These are phyloP conservation scores for Globisporangium megalacanthum DNA, from an alignment of 352 stramenopile species.

Conservation along the genomic window DNA sequence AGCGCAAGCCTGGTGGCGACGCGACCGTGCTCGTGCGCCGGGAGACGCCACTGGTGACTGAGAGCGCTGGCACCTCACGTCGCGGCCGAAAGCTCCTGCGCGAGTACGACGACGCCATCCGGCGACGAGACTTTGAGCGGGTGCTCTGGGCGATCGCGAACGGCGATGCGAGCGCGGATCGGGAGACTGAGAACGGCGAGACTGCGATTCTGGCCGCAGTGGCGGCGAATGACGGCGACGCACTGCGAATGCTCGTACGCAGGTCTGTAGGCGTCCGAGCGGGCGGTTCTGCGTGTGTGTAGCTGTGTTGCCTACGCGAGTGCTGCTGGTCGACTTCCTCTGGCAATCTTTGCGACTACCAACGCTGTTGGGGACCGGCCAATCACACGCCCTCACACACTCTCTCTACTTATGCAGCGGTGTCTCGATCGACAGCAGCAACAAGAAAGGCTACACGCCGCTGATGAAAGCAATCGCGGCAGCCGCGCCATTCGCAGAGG, in stretches of 20 bases:
- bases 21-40: neutral
- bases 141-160: conserved; percentile 73
- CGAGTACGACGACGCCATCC: conserved; percentile 48
- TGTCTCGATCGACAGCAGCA: conserved; percentile 47
- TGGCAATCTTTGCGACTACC: neutral
- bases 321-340: neutral
- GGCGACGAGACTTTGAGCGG: conserved; percentile 46
- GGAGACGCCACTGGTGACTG: neutral
- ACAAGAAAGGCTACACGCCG: conserved; percentile 54
- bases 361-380: neutral
- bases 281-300: too few relatives aligned
- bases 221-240: conserved; percentile 33
- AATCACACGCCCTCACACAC: too few relatives aligned
- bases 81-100: neutral
- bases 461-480: conserved; percentile 72
- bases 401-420: conserved; percentile 20
- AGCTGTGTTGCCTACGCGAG: neutral
- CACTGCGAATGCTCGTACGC: conserved; percentile 34
- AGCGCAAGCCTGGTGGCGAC: neutral
- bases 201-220: conserved; percentile 57
- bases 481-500: conserved; percentile 22
- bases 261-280: conserved; percentile 4
- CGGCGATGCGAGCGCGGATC: conserved; percentile 32
- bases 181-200: conserved; percentile 54
- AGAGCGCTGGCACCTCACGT: neutral